Percentiles rank a stretch among this genome's conserved stretches.
Conservation (phyloP, 2,329 filamentous ascomycete species). For the Talaromyces sp. region DNA sequence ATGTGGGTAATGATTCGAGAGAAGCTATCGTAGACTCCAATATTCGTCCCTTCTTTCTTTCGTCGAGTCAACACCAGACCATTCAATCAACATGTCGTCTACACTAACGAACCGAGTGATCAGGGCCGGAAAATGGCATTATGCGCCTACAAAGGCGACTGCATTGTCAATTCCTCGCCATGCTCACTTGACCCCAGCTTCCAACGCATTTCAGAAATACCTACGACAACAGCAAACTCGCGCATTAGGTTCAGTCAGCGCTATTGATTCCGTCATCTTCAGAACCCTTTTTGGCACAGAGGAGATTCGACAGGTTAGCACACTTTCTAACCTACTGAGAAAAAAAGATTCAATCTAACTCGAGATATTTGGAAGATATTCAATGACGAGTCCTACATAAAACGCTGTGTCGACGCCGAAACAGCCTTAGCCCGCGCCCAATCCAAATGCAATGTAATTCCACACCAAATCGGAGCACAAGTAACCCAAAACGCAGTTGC, state of each 20-base stretch:
- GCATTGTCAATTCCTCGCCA: neutral
- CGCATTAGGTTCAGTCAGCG: constrained; percentile 41
- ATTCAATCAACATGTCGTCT: neutral
- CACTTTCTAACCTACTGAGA: neutral
- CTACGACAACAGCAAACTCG: neutral
- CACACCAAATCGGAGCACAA: constrained; percentile 33
- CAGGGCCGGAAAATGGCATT: neutral
- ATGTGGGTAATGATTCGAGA: neutral
- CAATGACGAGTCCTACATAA: constrained; percentile 50
- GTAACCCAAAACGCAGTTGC: constrained; percentile 37
- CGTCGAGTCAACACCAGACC: neutral
- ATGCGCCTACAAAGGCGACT: neutral
- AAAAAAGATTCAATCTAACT: neutral
- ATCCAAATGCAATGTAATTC: constrained; percentile 48
- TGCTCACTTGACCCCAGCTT: neutral
- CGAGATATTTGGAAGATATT: constrained; percentile 37
- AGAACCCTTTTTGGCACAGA: constrained; percentile 52
- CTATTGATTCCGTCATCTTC: constrained; percentile 52
- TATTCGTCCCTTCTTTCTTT: neutral
- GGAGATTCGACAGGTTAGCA: constrained; percentile 42
- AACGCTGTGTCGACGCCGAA: constrained; percentile 51
- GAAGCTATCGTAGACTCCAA: neutral
- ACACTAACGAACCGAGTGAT: neutral
- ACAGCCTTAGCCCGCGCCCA: constrained; percentile 53
- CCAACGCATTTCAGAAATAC: constrained; percentile 1